These are phyloP conservation scores for Cystofilobasidium macerans DNA, from an alignment of 768 basidiomycete species.

Conservation along the genomic window DNA sequence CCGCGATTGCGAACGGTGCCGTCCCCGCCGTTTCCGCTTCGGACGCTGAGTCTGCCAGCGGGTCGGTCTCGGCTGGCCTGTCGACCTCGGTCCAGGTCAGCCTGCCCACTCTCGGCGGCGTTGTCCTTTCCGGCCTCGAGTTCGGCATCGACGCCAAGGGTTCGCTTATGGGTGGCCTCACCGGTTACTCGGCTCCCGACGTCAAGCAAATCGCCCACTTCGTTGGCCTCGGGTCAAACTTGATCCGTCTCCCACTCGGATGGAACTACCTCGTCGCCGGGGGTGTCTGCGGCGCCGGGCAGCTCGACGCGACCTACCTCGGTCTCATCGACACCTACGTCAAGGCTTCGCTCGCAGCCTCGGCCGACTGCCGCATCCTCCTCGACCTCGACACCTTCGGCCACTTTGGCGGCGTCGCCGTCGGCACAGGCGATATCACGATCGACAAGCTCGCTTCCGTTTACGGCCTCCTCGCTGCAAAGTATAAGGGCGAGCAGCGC, in stretches of 20 bases:
- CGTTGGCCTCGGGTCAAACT: conserved; percentile 7
- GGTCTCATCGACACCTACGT: conserved; percentile 42
- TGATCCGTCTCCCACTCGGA: conserved; percentile 8
- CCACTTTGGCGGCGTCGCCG: background rate
- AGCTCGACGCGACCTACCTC: conserved; percentile 8
- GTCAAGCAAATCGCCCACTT: conserved; percentile 3
- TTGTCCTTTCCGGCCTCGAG: conserved; percentile 12
- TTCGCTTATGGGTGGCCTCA: background rate
- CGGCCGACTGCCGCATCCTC: conserved; percentile 44
- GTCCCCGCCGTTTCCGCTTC: background rate
- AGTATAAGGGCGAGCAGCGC: background rate
- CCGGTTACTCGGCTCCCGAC: conserved; percentile 1
- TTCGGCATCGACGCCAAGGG: conserved; percentile 9
- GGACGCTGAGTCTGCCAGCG: background rate
- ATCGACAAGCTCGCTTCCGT: background rate
- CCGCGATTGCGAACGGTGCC: too few species aligned
- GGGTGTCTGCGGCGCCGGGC: background rate
- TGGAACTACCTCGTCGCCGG: conserved; percentile 9
- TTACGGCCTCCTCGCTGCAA: background rate
- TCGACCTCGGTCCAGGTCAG: background rate
- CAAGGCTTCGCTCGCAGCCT: conserved; percentile 44
- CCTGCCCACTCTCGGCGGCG: background rate
- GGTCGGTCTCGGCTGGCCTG: background rate
- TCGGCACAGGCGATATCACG: background rate
- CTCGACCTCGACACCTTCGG: conserved; percentile 44